These are phyloP conservation scores for Thermothelomyces thermophilus DNA, from an alignment of 2,329 filamentous ascomycete species.

Conservation along the genomic window DNA sequence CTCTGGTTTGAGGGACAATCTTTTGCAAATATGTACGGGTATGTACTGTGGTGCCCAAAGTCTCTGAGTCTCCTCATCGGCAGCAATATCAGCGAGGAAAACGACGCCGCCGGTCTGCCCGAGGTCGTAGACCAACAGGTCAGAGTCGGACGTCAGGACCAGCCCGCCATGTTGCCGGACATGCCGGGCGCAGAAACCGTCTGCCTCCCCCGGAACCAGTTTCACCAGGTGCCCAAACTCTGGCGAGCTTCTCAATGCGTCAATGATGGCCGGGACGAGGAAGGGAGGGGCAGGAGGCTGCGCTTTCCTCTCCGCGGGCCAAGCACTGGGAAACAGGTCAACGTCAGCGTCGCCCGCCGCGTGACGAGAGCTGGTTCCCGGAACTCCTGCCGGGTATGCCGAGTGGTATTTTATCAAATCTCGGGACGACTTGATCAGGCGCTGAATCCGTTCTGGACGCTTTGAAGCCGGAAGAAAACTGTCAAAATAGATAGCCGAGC, in stretches of 20 bases:
- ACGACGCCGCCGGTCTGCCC: slow-evolving; percentile 55
- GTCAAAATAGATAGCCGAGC: slow-evolving; percentile 75
- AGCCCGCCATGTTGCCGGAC: slow-evolving; percentile 48
- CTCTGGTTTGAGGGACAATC: slow-evolving; percentile 23
- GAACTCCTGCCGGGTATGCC: slow-evolving; percentile 25
- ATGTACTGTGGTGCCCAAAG: slow-evolving; percentile 23
- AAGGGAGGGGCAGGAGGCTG: slow-evolving; percentile 51
- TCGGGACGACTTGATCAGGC: slow-evolving; percentile 52
- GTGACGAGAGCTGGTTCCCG: slow-evolving; percentile 16
- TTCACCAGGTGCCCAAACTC: slow-evolving; percentile 39
- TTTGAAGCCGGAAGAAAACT: slow-evolving; percentile 69
- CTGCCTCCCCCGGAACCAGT: slow-evolving; percentile 78
- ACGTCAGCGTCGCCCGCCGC: slow-evolving; percentile 14
- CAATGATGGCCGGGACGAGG: slow-evolving; percentile 69
- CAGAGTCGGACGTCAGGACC: slow-evolving; percentile 79
- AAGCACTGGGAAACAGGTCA: slow-evolving; percentile 22
- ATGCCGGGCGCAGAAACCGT: slow-evolving; percentile 66
- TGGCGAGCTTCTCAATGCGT: slow-evolving; percentile 50
- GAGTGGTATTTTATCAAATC: slow-evolving; percentile 47
- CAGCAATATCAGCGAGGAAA: slow-evolving; percentile 60
- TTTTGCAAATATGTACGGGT: slow-evolving; percentile 21
- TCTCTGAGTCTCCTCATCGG: not conserved
- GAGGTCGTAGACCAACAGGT: slow-evolving; percentile 70
- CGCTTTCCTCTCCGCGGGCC: slow-evolving; percentile 26
- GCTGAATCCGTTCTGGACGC: slow-evolving; percentile 50